Evolutionary conservation across 2,329 filamentous ascomycete species (phyloP).

Genomic region (Colletotrichum orbiculare): DNA sequence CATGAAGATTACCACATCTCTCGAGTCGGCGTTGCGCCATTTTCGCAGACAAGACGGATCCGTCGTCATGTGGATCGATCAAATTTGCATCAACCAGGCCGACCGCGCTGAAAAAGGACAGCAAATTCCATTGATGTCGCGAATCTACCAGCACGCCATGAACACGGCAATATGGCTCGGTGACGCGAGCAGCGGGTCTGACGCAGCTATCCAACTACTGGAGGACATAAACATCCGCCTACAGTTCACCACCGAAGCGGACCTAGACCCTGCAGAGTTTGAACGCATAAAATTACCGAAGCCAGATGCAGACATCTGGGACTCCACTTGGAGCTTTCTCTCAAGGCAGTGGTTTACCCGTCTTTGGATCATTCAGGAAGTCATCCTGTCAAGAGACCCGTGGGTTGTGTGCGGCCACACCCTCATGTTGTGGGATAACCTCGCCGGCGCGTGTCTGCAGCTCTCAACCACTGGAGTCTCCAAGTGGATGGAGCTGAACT

Average conservation of each 20-base stretch:
- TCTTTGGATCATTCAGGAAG: slow-evolving; percentile 24
- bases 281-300: not conserved
- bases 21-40: slow-evolving; percentile 13
- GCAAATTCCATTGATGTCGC: slow-evolving; percentile 34
- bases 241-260: slow-evolving; percentile 6
- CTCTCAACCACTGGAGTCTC: slow-evolving; percentile 14
- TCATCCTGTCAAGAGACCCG: slow-evolving; percentile 13
- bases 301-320: not conserved
- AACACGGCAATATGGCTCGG: slow-evolving; percentile 39
- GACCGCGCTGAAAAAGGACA: slow-evolving; percentile 28
- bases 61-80: slow-evolving; percentile 34
- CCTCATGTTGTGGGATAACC: not conserved
- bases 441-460: not conserved
- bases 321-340: slow-evolving; percentile 7
- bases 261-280: not conserved
- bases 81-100: slow-evolving; percentile 36
- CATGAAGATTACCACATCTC: slow-evolving; percentile 10
- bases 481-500: not conserved
- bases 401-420: slow-evolving; percentile 22
- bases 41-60: slow-evolving; percentile 2
- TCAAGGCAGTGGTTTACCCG: slow-evolving; percentile 26
- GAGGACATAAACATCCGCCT: slow-evolving; percentile 9
- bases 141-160: slow-evolving; percentile 23
- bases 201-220: slow-evolving; percentile 35
- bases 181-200: slow-evolving; percentile 37